Evolutionary conservation across 768 basidiomycete species (phyloP).

Genomic region (Trametes cinnabarina): DNA sequence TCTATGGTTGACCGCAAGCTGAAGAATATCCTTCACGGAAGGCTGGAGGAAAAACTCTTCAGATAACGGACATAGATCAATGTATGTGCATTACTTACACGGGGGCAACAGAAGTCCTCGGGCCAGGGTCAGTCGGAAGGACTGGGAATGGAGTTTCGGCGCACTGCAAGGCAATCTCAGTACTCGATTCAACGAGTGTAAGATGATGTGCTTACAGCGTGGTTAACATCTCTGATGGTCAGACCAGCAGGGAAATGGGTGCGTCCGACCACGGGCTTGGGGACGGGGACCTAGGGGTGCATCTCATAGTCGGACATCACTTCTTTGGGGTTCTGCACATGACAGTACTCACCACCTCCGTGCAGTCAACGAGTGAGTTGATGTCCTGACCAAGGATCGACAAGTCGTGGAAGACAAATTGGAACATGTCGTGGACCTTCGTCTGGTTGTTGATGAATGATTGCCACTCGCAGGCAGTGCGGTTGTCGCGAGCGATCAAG

Average conservation of each 20-base stretch:
- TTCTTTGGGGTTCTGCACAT: neutral
- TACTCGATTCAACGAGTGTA: neutral
- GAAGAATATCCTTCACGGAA: neutral
- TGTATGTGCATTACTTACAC: constrained; percentile 22
- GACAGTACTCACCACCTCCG: constrained; percentile 10
- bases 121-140: constrained; percentile 29
- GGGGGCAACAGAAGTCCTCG: constrained; percentile 29
- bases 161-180: neutral
- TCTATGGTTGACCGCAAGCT: neutral
- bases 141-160: constrained; percentile 19
- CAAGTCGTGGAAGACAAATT: constrained; percentile 10
- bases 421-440: constrained; percentile 13
- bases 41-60: neutral
- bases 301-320: neutral
- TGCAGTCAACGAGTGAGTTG: constrained; percentile 11
- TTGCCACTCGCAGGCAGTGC: constrained; percentile 36
- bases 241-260: constrained; percentile 25
- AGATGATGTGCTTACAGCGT: constrained; percentile 14
- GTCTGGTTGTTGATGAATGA: constrained; percentile 24
- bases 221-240: constrained; percentile 20
- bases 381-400: constrained; percentile 7
- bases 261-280: neutral
- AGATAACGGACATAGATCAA: neutral
- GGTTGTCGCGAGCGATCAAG: constrained; percentile 31
- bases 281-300: constrained; percentile 3